Percentiles rank a stretch among this genome's conserved stretches.
phyloP scores from a whole-genome alignment of 176 grass and related monocot genomes.

The Carex kokanica region DNA sequence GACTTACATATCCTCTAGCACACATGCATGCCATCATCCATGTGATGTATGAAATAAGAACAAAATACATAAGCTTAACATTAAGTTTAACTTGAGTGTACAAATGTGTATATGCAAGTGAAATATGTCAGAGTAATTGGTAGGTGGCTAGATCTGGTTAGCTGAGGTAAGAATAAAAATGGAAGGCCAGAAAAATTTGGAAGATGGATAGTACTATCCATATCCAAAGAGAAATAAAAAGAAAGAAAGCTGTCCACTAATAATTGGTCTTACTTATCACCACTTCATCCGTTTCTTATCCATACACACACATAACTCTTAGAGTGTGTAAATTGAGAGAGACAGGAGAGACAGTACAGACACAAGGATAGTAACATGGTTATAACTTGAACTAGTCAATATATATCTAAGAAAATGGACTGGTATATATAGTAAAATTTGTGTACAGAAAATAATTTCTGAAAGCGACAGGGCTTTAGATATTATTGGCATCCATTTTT shows the following conservation, averaged over 20 bases:
- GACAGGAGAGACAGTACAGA: neutral
- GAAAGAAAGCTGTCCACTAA: conserved; percentile 64
- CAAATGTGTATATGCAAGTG: neutral
- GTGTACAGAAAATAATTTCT: conserved; percentile 10
- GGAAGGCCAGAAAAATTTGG: conserved; percentile 42
- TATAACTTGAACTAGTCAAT: neutral
- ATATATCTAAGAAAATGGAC: neutral
- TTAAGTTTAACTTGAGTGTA: neutral
- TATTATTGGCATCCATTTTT: conserved; percentile 33
- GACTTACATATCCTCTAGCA: neutral
- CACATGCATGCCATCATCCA: neutral
- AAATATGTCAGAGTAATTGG: neutral
- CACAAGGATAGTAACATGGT: neutral
- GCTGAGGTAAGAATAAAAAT: conserved; percentile 22
- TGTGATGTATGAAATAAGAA: neutral
- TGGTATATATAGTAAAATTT: neutral
- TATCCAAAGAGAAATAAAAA: conserved; percentile 39
- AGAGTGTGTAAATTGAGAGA: neutral
- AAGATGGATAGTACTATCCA: conserved; percentile 56
- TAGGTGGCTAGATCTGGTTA: neutral
- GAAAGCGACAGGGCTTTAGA: conserved; percentile 47
- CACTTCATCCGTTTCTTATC: conserved; percentile 69
- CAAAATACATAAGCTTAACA: neutral
- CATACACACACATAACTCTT: conserved; percentile 6
- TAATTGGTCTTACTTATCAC: conserved; percentile 40